Base-by-base conservation (phyloP, 2,329 filamentous ascomycete genomes). In the Neopestalotiopsis sp. region DNA sequence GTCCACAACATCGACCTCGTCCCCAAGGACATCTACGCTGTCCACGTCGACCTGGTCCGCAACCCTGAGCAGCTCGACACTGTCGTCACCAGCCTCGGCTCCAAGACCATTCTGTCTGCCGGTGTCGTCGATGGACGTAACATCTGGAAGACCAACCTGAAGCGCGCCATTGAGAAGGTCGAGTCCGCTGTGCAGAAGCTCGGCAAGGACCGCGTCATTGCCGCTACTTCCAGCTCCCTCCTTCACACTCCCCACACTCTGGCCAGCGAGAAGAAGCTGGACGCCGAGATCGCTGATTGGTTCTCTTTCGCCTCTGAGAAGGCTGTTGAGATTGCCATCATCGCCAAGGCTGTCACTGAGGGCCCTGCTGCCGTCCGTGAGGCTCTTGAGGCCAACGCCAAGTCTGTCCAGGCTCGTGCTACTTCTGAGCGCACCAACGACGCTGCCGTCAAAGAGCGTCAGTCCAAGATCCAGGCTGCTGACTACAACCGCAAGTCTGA, bases 61-160 rank as follows among this genome's bases (percentile, higher is more conserved):
- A 95, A 98, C 89, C 96, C 96, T 68, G 95, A 98, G 89, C 96
- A 99, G 88, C 92, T 99, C 73, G 91, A 96, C 71, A 90, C 92
- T 74, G 94, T 99, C 78, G 83, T 94, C 76, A 88, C 86, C 79
- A 91, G 94, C 78, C 90, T 99, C 74, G 94, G 94, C 81, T 84
- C 94, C 81, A 94, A 94, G 82, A 97, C 97, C 81, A 84, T 94
- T 76, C 91, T 99, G 74, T 99, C 96, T 74, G 92, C 91, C 74
- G 96, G 96, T 94, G 93, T 99, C 77, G 96, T 99, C 75, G 95
- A 99, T 78, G 96, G 96, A 78, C 94, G 96, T 79, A 99, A 99
- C 90, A 98, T 99, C 89, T 99, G 96, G 96, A 99, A 99, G 93
- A 98, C 94, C 85, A 97, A 98, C 91, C 92, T 98, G 87, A 93